Evolutionary conservation across 805 yeast genomes (phyloP), one percentile per base, ranked within the genome.

Genomic region (Candida khao-thaluensis): DNA sequence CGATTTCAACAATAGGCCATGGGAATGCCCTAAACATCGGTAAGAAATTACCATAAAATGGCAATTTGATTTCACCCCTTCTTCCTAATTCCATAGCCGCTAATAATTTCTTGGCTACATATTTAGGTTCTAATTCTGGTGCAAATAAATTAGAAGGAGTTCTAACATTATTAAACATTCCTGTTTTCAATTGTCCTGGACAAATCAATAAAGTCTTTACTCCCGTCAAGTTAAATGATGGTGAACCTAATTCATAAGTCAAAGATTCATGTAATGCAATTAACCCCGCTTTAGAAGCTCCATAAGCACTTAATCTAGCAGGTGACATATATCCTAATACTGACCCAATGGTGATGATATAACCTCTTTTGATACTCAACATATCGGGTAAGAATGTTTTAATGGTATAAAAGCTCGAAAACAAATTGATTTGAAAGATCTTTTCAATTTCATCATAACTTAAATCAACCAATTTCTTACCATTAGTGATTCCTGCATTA

Each of bases 251-350:
- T 57, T 85, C 93, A 52, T 77, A 79, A 0, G 85, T 77, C 24
- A 91, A 62, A 1, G 91, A 80, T 56, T 86, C 95, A 56, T 90
- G 97, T 29, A 89, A 62, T 0, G 91, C 89, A 37, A 91, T 77
- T 20, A 87, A 60, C 0, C 95, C 97, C 0, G 95, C 82, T 57
- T 91, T 91, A 11, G 95, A 77, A 0, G 97, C 96, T 0, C 96
- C 96, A 54, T 91, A 91, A 0, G 85, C 85, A 31, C 82, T 81
- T 41, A 87, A 68, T 16, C 83, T 69, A 7, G 95, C 90, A 0
- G 97, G 97, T 0, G 93, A 74, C 69, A 85, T 72, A 47, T 82
- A 81, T 0, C 96, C 97, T 39, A 91, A 66, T 0, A 86, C 89
- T 0, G 96, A 87, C 0, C 95, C 87, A 27, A 91, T 69, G 2